Conservation (phyloP, 2,329 filamentous ascomycete genomes). For the Cephalotrichum gorgonifer region DNA sequence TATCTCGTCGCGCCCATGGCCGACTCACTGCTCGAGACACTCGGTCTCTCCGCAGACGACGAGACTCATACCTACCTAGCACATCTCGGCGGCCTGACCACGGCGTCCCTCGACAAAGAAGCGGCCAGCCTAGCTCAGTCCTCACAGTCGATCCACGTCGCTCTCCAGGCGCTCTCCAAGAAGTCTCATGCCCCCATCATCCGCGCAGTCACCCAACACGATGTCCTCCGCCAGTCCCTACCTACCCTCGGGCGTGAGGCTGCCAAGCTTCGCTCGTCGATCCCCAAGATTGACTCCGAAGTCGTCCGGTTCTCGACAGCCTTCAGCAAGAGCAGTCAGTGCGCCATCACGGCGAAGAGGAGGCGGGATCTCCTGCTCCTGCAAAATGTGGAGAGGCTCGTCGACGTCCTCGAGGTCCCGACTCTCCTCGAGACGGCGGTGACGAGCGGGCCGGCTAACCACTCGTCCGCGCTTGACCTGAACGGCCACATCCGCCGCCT, state of each 20-base stretch:
- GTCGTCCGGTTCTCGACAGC: constrained; percentile 72
- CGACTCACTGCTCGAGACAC: constrained; percentile 23
- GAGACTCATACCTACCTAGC: constrained; percentile 62
- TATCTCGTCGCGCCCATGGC: constrained; percentile 20
- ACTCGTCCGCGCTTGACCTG: constrained; percentile 81
- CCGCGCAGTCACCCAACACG: constrained; percentile 66
- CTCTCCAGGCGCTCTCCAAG: constrained; percentile 80
- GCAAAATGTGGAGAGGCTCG: constrained; percentile 78
- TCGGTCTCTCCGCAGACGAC: constrained; percentile 18
- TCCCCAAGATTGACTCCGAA: constrained; percentile 70
- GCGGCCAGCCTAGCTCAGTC: constrained; percentile 70
- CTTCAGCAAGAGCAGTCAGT: constrained; percentile 66
- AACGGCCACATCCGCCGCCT: constrained; percentile 88
- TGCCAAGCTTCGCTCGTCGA: constrained; percentile 54
- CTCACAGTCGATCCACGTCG: constrained; percentile 70
- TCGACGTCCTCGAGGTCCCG: constrained; percentile 85
- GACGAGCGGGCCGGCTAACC: constrained; percentile 56
- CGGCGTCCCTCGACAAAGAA: constrained; percentile 66
- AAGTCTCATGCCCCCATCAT: constrained; percentile 81
- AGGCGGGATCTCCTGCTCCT: constrained; percentile 73
- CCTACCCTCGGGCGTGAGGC: constrained; percentile 58
- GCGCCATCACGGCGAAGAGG: constrained; percentile 59
- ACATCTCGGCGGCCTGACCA: constrained; percentile 65
- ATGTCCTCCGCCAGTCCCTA: constrained; percentile 62
- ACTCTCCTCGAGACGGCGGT: constrained; percentile 75